These are phyloP conservation scores for Heterococcus sp. DNA, from an alignment of 108 stramenopile genomes.

Conservation along the genomic window DNA sequence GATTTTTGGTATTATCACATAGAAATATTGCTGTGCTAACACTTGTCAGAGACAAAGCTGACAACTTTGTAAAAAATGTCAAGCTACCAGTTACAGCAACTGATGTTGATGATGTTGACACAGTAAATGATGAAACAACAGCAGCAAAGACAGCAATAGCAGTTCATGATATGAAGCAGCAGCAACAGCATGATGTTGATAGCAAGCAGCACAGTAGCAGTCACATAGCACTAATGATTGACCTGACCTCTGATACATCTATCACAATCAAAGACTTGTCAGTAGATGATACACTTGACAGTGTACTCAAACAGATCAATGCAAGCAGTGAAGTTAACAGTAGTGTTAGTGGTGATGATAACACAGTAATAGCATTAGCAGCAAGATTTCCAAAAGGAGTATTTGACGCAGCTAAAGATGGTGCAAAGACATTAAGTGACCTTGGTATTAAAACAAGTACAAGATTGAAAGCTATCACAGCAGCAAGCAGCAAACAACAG, in stretches of 20 bases:
- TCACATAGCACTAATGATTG: no score
- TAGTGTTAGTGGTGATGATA: no score
- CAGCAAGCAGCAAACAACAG: no score
- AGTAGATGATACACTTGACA: background rate
- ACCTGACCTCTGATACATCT: no score
- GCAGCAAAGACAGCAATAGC: background rate
- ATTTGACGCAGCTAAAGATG: background rate
- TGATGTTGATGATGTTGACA: background rate
- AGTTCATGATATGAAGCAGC: no score
- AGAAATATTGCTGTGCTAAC: conserved; percentile 33
- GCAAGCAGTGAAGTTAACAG: no score
- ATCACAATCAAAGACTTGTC: no score
- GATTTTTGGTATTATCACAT: conserved; percentile 7
- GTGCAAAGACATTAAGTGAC: background rate
- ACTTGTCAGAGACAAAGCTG: conserved; percentile 15
- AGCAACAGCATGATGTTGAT: background rate
- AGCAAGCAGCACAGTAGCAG: no score
- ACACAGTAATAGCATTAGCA: background rate
- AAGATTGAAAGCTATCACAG: background rate
- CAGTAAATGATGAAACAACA: background rate
- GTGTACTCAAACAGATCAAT: background rate
- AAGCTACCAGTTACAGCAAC: conserved; percentile 1
- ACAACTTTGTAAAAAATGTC: conserved; percentile 7
- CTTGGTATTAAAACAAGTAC: background rate
- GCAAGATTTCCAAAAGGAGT: background rate